phyloP scores from a whole-genome alignment of 2,329 filamentous ascomycete genomes.

The Curvularia eragrostidis region DNA sequence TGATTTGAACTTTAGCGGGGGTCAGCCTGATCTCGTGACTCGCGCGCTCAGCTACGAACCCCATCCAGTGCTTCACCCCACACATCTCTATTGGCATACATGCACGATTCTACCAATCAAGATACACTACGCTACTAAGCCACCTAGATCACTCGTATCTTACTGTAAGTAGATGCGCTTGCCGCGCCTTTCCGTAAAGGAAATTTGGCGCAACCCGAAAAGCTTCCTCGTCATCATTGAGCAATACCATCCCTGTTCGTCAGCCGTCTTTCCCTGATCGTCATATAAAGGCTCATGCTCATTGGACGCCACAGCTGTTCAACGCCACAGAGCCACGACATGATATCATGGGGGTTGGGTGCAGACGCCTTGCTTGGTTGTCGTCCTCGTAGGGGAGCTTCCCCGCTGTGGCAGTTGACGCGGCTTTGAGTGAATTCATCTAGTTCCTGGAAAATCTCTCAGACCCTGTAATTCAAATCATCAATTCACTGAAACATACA shows the following conservation, averaged over 20 bases:
- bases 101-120: not conserved
- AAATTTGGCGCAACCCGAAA: conserved; percentile 12
- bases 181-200: not conserved
- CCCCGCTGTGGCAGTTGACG: conserved; percentile 6
- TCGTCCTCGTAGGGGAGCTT: conserved; percentile 12
- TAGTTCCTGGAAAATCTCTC: not conserved
- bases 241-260: conserved; percentile 29
- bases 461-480: not conserved
- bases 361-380: conserved; percentile 18
- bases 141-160: not conserved
- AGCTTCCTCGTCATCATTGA: conserved; percentile 28
- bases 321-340: conserved; percentile 32
- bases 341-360: conserved; percentile 35
- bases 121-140: not conserved
- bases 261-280: conserved; percentile 29
- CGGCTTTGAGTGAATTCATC: conserved; percentile 6
- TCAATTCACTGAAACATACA: not conserved
- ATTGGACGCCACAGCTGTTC: conserved; percentile 33
- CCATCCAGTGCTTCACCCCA: not conserved
- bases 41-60: not conserved
- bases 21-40: conserved; percentile 5
- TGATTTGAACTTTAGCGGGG: conserved; percentile 3
- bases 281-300: conserved; percentile 1
- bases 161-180: not conserved
- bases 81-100: not conserved